These are phyloP conservation scores for Jaapia argillacea DNA, from an alignment of 768 basidiomycete species.

Conservation along the genomic window DNA sequence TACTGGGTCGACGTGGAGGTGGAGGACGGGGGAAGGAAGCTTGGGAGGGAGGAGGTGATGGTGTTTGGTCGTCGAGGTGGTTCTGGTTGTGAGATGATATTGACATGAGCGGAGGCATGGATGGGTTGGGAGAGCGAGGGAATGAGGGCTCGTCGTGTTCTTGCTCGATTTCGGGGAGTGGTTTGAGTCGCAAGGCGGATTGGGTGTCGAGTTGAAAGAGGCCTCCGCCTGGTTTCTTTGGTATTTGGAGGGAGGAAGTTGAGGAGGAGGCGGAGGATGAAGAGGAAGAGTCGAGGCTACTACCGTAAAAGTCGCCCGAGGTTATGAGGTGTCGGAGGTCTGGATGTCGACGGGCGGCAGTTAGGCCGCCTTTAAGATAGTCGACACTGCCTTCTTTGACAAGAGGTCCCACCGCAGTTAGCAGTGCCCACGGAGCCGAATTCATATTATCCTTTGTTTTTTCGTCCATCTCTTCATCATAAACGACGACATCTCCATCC, in stretches of 20 bases:
- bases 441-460: slow-evolving; percentile 47
- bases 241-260: too few relatives aligned
- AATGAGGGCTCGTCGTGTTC: slow-evolving; percentile 2
- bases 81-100: slow-evolving; percentile 12
- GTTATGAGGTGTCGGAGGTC: slow-evolving; percentile 43
- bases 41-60: slow-evolving; percentile 62
- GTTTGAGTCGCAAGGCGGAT: slow-evolving; percentile 38
- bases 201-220: slow-evolving; percentile 62
- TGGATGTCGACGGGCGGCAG: slow-evolving; percentile 47
- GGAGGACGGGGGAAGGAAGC: slow-evolving; percentile 40
- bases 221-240: slow-evolving; percentile 31
- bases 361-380: slow-evolving; percentile 68
- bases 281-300: neutral
- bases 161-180: slow-evolving; percentile 50
- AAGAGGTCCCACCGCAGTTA: slow-evolving; percentile 52
- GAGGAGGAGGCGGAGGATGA: neutral
- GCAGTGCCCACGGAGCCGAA: slow-evolving; percentile 59
- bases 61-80: slow-evolving; percentile 33
- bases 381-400: slow-evolving; percentile 44
- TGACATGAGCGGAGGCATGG: slow-evolving; percentile 19
- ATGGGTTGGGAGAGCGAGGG: slow-evolving; percentile 15
- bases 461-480: slow-evolving; percentile 70
- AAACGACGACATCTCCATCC: slow-evolving; percentile 71
- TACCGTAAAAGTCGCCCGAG: slow-evolving; percentile 28
- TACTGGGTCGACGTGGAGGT: slow-evolving; percentile 49